phyloP scores from a whole-genome alignment of 352 stramenopile genomes.

The Globisporangium abappressorium region DNA sequence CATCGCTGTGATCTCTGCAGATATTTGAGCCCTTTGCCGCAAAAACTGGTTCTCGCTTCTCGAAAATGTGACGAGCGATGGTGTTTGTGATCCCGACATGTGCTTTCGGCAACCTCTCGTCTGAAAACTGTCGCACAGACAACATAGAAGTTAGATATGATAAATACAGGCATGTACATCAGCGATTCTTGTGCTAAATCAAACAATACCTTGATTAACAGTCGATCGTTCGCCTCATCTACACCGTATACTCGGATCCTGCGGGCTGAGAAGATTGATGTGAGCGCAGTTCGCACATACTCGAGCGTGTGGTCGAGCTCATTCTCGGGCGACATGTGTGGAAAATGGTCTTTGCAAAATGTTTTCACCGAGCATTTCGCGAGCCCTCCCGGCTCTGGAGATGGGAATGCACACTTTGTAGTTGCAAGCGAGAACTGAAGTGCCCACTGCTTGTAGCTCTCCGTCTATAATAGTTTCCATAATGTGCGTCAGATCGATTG shows the following conservation, averaged over 20 bases:
- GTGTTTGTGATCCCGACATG: constrained; percentile 32
- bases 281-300: constrained; percentile 57
- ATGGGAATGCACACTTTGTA: constrained; percentile 36
- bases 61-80: constrained; percentile 32
- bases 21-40: constrained; percentile 6
- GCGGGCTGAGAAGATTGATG: constrained; percentile 49
- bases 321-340: constrained; percentile 72
- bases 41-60: constrained; percentile 22
- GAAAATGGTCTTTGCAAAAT: constrained; percentile 76
- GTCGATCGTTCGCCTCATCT: constrained; percentile 31
- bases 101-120: constrained; percentile 46
- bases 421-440: constrained; percentile 56
- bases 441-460: constrained; percentile 76
- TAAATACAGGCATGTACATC: background rate
- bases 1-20: constrained; percentile 21
- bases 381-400: constrained; percentile 34
- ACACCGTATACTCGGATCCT: constrained; percentile 65
- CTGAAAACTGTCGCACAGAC: constrained; percentile 38
- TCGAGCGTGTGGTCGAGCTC: constrained; percentile 78
- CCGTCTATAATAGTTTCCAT: constrained; percentile 26
- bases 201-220: constrained; percentile 59
- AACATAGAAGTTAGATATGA: background rate
- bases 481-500: background rate
- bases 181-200: background rate
- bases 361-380: constrained; percentile 61